Evolutionary conservation across 495 filamentous ascomycete species (phyloP), one percentile per base, ranked within the genome.

Genomic region (Penicillium canariense): DNA sequence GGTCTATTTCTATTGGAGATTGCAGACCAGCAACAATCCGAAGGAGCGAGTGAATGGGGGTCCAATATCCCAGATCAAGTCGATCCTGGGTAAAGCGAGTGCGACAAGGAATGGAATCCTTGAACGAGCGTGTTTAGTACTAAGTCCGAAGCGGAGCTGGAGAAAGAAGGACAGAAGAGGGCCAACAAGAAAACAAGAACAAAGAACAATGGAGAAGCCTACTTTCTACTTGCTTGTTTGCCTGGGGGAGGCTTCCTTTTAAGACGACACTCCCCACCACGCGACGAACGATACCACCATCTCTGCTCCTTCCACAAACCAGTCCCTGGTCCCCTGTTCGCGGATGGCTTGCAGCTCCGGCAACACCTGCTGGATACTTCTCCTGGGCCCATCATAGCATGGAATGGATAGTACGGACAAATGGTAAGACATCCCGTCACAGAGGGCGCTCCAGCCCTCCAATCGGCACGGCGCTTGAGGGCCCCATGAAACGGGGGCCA

Each of bases 341-440:
- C n/a, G n/a, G n/a, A 22, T 42, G 38, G 38, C 38, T 42, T 42
- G 20, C 38, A 42, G 20, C 38, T 42, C 25, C 38, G 38, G 38
- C 20, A 42, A 22, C 36, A 39, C 8, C 2, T 42, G 10, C 38
- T n/a, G 10, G 10, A 18, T 42, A 25, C 3, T 42, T 11, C 23
- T 36, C 3, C 11, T 27, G 25, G 46, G 22, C 30, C 46, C 4
- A 6, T 18, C n/a, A n/a, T 23, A 10, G 51, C 22, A 30, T 47
- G n/a, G 20, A 42, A 42, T 23, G 38, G 17, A 26, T 55, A 44
- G 40, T 15, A 35, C 35, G 27, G 40, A 39, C 48, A 43, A 56
- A 27, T 51, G 31, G 54, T 59, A 58, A 62, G 60, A 62, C 55
- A 62, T 52, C 35, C 22, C 36, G 52, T 48, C 32, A 55, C 42